Evolutionary conservation across 2,329 filamentous ascomycete species (phyloP), one percentile per base, ranked within the genome.

Genomic region (Aspergillus aculeatus): DNA sequence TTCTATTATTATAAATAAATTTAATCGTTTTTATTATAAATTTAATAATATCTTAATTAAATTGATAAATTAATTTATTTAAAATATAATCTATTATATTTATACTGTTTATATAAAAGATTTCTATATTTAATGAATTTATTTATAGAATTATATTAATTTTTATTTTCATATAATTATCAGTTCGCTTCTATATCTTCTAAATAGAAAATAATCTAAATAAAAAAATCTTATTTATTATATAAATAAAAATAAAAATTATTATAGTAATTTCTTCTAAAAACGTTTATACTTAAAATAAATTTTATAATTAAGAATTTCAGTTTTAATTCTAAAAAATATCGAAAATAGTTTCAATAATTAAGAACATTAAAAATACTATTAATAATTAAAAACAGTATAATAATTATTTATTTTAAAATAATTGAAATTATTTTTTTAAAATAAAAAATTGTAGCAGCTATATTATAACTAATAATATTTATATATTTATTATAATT

Each of bases 31-130:
- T 4, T 35, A 35, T 5, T 3, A 35, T 14, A 35, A 4, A 14
- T 35, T 35, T 4, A 35, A 35, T 35, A 35, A 35, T n/a, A n/a
- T 31, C 19, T 24, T 29, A 14, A 31, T 7, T 19, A 19, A 50
- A 0, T 2, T 1, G 5, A 4, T 50, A 11, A 2, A 1, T 1
- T 31, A 26, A 1, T 10, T n/a, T 19, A n/a, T 5, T 10, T 50
- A 31, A 26, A 19, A 31, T 19, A n/a, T 14, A 10, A 31, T 31
- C 3, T 14, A 0, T 1, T 31, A 4, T 31, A n/a, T 5, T 14
- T 31, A 31, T 29, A 4, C 24, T 5, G 2, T 14, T 0, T 31
- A 4, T 50, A 31, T 31, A 26, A 4, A 19, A n/a, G 11, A n/a
- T 12, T 11, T 26, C 0, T 50, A n/a, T 19, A 31, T 2, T 0